Conservation (phyloP, 2,329 filamentous ascomycete species). For the Leptodontidium sp. region DNA sequence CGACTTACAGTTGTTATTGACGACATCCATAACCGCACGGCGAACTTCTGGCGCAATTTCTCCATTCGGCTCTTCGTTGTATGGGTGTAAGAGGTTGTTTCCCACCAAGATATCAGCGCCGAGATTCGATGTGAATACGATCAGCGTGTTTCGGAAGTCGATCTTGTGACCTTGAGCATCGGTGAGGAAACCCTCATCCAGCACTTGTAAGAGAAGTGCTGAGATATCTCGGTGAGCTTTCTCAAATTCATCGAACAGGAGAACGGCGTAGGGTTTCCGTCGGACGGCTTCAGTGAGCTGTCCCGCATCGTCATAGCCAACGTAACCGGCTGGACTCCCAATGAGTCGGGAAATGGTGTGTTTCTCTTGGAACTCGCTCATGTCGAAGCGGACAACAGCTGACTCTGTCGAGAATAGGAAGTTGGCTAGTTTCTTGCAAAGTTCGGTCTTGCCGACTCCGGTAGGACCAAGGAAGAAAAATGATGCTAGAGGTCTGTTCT, state of each 20-base stretch:
- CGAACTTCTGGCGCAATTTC: conserved; percentile 79
- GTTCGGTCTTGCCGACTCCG: conserved; percentile 95
- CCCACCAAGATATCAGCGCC: conserved; percentile 91
- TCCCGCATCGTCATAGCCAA: conserved; percentile 95
- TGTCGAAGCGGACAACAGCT: conserved; percentile 93
- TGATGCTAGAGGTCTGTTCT: conserved; percentile 89
- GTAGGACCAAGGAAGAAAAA: conserved; percentile 99
- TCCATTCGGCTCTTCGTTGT: conserved; percentile 68
- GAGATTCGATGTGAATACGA: conserved; percentile 94
- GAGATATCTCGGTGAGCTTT: conserved; percentile 97
- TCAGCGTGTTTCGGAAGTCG: conserved; percentile 95
- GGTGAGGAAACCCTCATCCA: conserved; percentile 95
- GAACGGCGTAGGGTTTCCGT: conserved; percentile 92
- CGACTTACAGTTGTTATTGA: conserved; percentile 62
- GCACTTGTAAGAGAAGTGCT: conserved; percentile 87
- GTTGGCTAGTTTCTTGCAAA: conserved; percentile 93
- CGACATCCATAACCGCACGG: conserved; percentile 86
- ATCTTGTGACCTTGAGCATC: conserved; percentile 96
- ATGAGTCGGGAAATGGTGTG: conserved; percentile 94
- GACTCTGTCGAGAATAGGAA: conserved; percentile 94
- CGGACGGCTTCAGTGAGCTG: conserved; percentile 95
- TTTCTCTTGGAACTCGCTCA: conserved; percentile 98
- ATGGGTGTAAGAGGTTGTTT: conserved; percentile 69
- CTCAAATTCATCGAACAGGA: conserved; percentile 97
- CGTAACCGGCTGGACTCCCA: conserved; percentile 88